These are phyloP conservation scores for Cyanidium caldarium DNA, from an alignment of 23 red algal species.

Conservation along the genomic window DNA sequence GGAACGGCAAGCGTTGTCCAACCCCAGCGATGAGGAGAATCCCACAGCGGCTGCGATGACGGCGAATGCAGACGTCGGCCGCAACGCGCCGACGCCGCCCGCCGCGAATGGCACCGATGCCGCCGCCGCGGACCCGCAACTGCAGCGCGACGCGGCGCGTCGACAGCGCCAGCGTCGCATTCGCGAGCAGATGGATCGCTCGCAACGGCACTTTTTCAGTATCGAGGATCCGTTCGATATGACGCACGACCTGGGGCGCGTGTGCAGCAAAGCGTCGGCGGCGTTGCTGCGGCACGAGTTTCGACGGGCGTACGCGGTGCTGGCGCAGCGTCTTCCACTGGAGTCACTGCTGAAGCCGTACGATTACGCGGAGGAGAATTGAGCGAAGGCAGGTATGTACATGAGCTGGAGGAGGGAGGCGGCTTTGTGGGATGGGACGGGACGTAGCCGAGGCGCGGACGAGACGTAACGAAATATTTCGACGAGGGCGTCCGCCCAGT, in stretches of 20 bases:
- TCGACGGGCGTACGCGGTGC: constrained; percentile 65
- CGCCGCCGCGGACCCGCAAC: neutral
- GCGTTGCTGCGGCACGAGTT: constrained; percentile 66
- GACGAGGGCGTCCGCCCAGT: too few species aligned
- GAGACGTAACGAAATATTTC: too few species aligned
- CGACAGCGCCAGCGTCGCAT: neutral
- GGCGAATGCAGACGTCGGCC: neutral
- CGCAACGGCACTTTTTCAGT: constrained; percentile 64
- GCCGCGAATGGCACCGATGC: neutral
- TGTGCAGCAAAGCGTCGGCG: constrained; percentile 41
- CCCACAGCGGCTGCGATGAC: neutral
- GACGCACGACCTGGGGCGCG: constrained; percentile 75
- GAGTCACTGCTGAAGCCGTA: neutral
- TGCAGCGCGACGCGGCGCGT: neutral
- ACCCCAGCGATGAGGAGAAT: neutral
- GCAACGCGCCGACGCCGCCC: neutral
- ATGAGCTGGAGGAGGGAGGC: too few species aligned
- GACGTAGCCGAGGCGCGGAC: too few species aligned
- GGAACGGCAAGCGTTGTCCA: neutral
- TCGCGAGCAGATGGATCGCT: constrained; percentile 6
- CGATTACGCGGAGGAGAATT: neutral
- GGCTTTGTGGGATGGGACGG: too few species aligned
- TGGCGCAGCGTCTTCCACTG: constrained; percentile 12
- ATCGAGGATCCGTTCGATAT: constrained; percentile 99
- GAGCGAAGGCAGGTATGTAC: too few species aligned